These are phyloP conservation scores for Botryotinia calthae DNA, from an alignment of 2,329 filamentous ascomycete genomes.

Conservation along the genomic window DNA sequence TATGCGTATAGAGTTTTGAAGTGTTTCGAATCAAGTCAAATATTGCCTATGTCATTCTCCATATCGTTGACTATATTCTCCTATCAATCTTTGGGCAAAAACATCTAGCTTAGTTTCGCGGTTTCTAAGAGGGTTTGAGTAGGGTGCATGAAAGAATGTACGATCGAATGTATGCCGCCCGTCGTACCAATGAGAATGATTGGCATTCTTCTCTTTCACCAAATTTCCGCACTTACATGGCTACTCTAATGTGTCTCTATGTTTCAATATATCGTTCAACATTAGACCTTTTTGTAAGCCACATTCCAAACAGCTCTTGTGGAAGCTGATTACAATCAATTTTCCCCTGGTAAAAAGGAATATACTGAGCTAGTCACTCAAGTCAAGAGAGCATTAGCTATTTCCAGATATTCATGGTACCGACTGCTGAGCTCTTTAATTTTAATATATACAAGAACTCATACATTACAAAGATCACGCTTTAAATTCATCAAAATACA, in stretches of 20 bases:
- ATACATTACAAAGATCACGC: background rate
- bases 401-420: background rate
- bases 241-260: background rate
- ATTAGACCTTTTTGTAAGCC: background rate
- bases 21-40: too few species aligned
- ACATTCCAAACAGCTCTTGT: background rate
- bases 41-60: too few species aligned
- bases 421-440: background rate
- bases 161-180: background rate
- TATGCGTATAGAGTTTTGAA: too few species aligned
- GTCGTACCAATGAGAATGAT: too few species aligned
- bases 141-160: background rate
- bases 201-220: background rate
- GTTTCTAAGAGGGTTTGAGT: too few species aligned
- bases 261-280: background rate
- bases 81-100: too few species aligned
- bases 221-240: background rate
- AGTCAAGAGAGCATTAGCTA: background rate
- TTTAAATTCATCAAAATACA: background rate
- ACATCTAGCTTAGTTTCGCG: too few species aligned
- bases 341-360: background rate
- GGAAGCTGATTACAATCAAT: background rate
- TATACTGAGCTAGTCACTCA: background rate
- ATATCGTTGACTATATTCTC: too few species aligned
- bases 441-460: background rate